Evolutionary conservation across 441 rosid genomes (phyloP).

Genomic region (Pelargonium fulgidum): DNA sequence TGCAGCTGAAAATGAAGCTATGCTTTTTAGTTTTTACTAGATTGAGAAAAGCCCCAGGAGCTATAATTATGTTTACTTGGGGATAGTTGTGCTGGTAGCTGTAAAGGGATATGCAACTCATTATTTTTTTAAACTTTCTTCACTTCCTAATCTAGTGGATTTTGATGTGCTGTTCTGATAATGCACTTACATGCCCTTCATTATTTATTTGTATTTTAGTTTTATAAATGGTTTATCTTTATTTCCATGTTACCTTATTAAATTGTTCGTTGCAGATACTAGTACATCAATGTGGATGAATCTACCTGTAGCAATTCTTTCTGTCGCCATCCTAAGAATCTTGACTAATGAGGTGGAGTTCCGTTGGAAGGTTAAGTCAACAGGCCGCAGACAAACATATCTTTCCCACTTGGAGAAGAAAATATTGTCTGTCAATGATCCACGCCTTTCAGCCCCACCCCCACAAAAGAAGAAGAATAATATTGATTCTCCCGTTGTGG

Average conservation of each 20-base stretch:
- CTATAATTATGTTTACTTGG: too few species aligned
- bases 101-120: too few species aligned
- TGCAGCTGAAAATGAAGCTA: too few species aligned
- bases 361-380: constrained; percentile 49
- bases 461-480: constrained; percentile 71
- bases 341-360: constrained; percentile 62
- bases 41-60: too few species aligned
- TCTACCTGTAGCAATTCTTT: constrained; percentile 67
- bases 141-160: too few species aligned
- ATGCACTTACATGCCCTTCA: too few species aligned
- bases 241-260: too few species aligned
- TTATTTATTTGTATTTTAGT: too few species aligned
- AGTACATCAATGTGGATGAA: constrained; percentile 96
- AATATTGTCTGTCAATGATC: constrained; percentile 66
- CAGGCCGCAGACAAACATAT: constrained; percentile 30
- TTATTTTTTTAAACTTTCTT: background rate
- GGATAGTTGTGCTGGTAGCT: too few species aligned
- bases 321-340: constrained; percentile 45
- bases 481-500: constrained; percentile 78
- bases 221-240: too few species aligned
- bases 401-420: constrained; percentile 59
- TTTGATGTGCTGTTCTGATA: too few species aligned
- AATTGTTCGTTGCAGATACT: constrained; percentile 51
- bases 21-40: too few species aligned
- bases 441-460: constrained; percentile 55